Percentiles rank a stretch among this genome's conserved stretches.
Evolutionary conservation across 257 asterid genomes (phyloP).

Genomic region (Agastache rugosa): DNA sequence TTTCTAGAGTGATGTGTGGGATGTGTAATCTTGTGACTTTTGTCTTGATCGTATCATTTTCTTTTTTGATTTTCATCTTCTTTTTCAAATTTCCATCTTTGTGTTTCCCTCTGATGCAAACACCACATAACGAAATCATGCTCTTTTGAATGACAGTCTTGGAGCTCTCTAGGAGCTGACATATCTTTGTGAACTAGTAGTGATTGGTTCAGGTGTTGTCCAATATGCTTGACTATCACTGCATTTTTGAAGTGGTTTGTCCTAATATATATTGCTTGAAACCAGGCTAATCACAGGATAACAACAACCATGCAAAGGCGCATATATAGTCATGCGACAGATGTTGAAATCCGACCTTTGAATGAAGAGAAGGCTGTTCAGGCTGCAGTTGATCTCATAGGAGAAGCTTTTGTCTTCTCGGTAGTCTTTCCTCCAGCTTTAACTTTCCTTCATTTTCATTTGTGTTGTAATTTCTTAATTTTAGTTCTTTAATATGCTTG

Average conservation of each 20-base stretch:
- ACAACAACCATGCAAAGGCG: slow-evolving; percentile 95
- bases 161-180: slow-evolving; percentile 14
- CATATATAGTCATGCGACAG: slow-evolving; percentile 90
- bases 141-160: background rate
- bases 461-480: background rate
- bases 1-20: background rate
- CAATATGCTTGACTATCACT: slow-evolving; percentile 13
- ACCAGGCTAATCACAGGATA: slow-evolving; percentile 83
- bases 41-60: background rate
- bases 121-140: background rate
- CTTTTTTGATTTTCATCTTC: too few species aligned
- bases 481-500: background rate
- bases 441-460: slow-evolving; percentile 21
- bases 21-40: slow-evolving; percentile 2
- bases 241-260: slow-evolving; percentile 23
- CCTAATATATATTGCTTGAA: slow-evolving; percentile 35
- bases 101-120: background rate
- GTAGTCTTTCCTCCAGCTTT: slow-evolving; percentile 50
- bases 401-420: slow-evolving; percentile 83
- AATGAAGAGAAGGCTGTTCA: slow-evolving; percentile 97
- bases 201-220: slow-evolving; percentile 13
- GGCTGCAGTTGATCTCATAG: slow-evolving; percentile 90
- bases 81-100: background rate
- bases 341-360: slow-evolving; percentile 91
- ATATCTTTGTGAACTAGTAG: background rate